A percentile compares a stretch with the other conserved stretches of the same genome.
These are phyloP conservation scores for Monilinia aucupariae DNA, from an alignment of 2,329 filamentous ascomycete genomes.

Conservation along the genomic window DNA sequence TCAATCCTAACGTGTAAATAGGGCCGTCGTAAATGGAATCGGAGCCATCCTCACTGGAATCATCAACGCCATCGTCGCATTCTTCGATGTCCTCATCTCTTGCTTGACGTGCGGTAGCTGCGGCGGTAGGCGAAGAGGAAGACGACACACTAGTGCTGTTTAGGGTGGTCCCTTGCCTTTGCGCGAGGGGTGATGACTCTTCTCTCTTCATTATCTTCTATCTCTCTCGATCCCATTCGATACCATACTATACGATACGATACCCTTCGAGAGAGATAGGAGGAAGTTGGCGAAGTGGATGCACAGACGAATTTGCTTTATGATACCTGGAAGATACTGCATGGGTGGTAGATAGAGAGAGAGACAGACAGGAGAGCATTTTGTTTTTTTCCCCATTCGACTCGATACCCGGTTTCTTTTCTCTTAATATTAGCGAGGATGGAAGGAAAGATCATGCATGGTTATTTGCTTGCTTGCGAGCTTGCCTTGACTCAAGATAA, in stretches of 20 bases:
- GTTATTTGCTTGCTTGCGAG: not conserved
- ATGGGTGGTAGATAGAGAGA: not conserved
- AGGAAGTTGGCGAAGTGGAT: not conserved
- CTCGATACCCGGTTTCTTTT: slow-evolving; percentile 14
- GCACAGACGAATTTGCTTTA: not conserved
- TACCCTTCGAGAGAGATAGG: not conserved
- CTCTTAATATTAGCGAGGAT: not conserved
- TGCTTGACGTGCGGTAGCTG: slow-evolving; percentile 36
- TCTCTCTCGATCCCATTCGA: too few species aligned
- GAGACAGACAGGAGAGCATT: not conserved
- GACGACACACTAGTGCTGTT: slow-evolving; percentile 25
- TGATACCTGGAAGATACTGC: not conserved
- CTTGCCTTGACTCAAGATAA: not conserved
- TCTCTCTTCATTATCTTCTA: not conserved
- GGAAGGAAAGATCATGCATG: not conserved
- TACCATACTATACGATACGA: not conserved
- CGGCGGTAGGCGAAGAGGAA: slow-evolving; percentile 28
- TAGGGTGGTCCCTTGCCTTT: slow-evolving; percentile 18
- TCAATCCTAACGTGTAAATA: not conserved
- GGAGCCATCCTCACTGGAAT: slow-evolving; percentile 36
- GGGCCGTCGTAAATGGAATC: slow-evolving; percentile 50
- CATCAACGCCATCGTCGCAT: slow-evolving; percentile 32
- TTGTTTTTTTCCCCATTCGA: slow-evolving; percentile 9
- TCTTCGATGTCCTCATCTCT: slow-evolving; percentile 37
- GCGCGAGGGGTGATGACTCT: not conserved